These are phyloP conservation scores for Paspalum vaginatum DNA, from an alignment of 176 grass and related monocot genomes.

Conservation along the genomic window DNA sequence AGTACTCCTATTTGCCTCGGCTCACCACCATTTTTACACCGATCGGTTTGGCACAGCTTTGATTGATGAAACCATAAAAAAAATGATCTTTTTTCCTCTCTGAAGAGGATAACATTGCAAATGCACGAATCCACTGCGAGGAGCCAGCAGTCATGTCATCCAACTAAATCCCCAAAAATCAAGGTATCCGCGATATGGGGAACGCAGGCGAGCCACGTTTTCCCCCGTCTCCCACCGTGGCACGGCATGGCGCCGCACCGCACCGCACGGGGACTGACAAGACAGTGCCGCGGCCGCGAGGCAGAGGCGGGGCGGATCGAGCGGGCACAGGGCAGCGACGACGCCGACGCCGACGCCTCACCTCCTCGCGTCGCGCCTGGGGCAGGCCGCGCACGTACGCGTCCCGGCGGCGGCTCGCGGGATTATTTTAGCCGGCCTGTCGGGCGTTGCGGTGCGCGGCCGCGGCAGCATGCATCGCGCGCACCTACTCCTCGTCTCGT, in stretches of 20 bases:
- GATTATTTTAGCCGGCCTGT: constrained; percentile 38
- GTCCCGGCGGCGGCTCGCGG: neutral
- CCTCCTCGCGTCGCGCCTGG: neutral
- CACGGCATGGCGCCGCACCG: neutral
- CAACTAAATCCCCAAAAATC: neutral
- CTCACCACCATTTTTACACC: too few relatives aligned
- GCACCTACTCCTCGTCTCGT: neutral
- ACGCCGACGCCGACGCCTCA: neutral
- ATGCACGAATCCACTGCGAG: neutral
- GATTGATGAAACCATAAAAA: neutral
- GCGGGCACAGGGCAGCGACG: constrained; percentile 12
- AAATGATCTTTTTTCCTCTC: neutral
- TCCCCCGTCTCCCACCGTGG: too few relatives aligned
- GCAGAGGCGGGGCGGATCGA: neutral
- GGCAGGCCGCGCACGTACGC: neutral
- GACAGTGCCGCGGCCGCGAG: too few relatives aligned
- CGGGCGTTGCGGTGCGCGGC: constrained; percentile 43
- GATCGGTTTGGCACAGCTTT: too few relatives aligned
- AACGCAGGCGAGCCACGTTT: neutral
- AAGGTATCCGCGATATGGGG: neutral
- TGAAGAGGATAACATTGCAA: neutral
- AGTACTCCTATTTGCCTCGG: too few relatives aligned
- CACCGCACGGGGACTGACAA: neutral
- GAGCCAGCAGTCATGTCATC: neutral
- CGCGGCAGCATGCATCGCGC: neutral